phyloP scores from a whole-genome alignment of 1,284 basidiomycete genomes.

The Irpex lacteus region DNA sequence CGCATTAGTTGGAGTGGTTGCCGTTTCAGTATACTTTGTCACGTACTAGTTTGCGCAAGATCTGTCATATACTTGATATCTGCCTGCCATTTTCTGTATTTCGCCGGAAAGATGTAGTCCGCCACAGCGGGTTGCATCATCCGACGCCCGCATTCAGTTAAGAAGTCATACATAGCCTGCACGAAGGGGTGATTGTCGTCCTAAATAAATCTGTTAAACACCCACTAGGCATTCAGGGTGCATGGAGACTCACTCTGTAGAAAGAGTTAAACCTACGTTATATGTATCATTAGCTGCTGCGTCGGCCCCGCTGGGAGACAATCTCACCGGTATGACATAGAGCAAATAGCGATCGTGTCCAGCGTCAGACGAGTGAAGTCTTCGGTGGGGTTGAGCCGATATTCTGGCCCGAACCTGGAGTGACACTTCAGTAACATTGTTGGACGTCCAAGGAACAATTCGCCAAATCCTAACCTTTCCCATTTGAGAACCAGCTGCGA shows the following conservation, averaged over 20 bases:
- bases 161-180: constrained; percentile 40
- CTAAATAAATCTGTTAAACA: constrained; percentile 1
- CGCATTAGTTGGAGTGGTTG: constrained; percentile 24
- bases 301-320: neutral
- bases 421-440: neutral
- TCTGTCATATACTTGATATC: neutral
- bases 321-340: constrained; percentile 41
- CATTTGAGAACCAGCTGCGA: constrained; percentile 46
- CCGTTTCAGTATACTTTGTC: constrained; percentile 33
- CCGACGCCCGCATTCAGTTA: constrained; percentile 31
- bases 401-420: constrained; percentile 40
- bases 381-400: constrained; percentile 39
- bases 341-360: constrained; percentile 42
- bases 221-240: neutral
- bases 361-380: constrained; percentile 48
- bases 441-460: neutral
- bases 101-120: constrained; percentile 34
- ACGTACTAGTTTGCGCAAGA: constrained; percentile 15
- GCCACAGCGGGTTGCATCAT: constrained; percentile 33
- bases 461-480: constrained; percentile 32
- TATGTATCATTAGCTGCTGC: neutral
- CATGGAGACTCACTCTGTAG: constrained; percentile 25
- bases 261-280: constrained; percentile 36
- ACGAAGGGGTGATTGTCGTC: constrained; percentile 41
- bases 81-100: constrained; percentile 12